A percentile compares a stretch with the other conserved stretches of the same genome.
Conservation (phyloP, 192 early-diverging fungal species). For the Chytriomyces sp. region DNA sequence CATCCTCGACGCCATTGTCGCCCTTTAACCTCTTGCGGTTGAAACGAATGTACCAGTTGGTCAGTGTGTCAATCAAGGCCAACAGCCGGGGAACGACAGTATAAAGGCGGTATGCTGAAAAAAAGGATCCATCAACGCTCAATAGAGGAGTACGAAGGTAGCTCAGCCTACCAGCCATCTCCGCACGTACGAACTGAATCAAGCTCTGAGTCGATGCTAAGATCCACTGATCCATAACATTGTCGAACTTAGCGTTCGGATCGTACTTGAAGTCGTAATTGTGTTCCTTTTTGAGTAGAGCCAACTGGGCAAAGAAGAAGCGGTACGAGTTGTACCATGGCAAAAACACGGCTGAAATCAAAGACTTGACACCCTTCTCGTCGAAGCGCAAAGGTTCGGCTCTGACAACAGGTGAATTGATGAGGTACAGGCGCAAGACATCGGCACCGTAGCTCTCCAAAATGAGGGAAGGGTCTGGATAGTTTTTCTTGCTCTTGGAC, state of each 20-base stretch:
- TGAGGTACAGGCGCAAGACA: conserved; percentile 87
- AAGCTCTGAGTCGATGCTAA: conserved; percentile 92
- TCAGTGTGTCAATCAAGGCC: conserved; percentile 87
- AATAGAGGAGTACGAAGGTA: not conserved
- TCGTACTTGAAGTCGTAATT: conserved; percentile 81
- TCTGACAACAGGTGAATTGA: conserved; percentile 97
- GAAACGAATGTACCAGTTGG: conserved; percentile 99
- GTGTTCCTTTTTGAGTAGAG: conserved; percentile 84
- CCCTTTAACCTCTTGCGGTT: conserved; percentile 98
- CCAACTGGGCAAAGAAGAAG: conserved; percentile 92
- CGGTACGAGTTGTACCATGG: conserved; percentile 99
- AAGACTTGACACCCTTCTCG: conserved; percentile 96
- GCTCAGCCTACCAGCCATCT: conserved; percentile 69
- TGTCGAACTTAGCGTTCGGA: conserved; percentile 68
- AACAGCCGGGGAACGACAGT: conserved; percentile 94
- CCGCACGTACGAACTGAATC: conserved; percentile 88
- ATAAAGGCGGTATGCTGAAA: conserved; percentile 88
- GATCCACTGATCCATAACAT: conserved; percentile 99
- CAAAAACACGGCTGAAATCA: conserved; percentile 90
- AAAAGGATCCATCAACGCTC: not conserved
- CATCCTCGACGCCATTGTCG: conserved; percentile 86
- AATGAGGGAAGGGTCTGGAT: conserved; percentile 86
- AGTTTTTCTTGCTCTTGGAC: conserved; percentile 98
- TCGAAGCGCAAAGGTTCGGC: conserved; percentile 94
- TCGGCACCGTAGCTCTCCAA: conserved; percentile 93